Conservation (phyloP, 768 basidiomycete genomes). For the Hemileccinum rubropunctum region DNA sequence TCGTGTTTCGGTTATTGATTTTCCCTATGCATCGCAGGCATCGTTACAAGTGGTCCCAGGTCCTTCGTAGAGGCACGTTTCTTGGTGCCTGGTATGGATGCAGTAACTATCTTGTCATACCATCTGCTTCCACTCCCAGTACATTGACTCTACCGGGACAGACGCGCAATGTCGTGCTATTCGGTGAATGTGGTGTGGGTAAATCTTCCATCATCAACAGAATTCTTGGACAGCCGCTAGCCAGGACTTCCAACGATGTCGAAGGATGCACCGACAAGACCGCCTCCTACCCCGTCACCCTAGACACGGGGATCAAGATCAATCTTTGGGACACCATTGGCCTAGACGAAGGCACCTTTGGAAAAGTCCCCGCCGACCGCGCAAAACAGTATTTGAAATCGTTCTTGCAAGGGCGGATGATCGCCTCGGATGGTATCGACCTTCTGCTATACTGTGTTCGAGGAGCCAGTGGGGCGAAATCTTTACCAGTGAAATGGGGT, state of each 20-base stretch:
- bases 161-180: constrained; percentile 35
- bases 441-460: constrained; percentile 31
- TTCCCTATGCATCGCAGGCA: neutral
- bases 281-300: constrained; percentile 12
- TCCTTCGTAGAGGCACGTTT: neutral
- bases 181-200: constrained; percentile 32
- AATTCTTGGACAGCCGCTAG: constrained; percentile 24
- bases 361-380: constrained; percentile 12
- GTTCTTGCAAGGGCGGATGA: constrained; percentile 27
- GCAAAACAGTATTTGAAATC: constrained; percentile 18
- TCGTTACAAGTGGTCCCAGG: neutral
- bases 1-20: neutral
- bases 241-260: constrained; percentile 27
- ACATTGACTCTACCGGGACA: neutral
- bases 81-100: constrained; percentile 5
- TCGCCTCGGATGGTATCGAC: constrained; percentile 18
- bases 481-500: constrained; percentile 14
- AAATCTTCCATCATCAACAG: constrained; percentile 43
- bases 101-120: neutral
- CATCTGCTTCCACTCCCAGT: neutral
- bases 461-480: constrained; percentile 13
- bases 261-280: constrained; percentile 29
- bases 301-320: constrained; percentile 15
- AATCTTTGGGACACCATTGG: constrained; percentile 37
- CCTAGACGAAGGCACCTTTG: constrained; percentile 29